These are phyloP conservation scores for Esteya vermicola DNA, from an alignment of 2,329 filamentous ascomycete genomes.

Conservation along the genomic window DNA sequence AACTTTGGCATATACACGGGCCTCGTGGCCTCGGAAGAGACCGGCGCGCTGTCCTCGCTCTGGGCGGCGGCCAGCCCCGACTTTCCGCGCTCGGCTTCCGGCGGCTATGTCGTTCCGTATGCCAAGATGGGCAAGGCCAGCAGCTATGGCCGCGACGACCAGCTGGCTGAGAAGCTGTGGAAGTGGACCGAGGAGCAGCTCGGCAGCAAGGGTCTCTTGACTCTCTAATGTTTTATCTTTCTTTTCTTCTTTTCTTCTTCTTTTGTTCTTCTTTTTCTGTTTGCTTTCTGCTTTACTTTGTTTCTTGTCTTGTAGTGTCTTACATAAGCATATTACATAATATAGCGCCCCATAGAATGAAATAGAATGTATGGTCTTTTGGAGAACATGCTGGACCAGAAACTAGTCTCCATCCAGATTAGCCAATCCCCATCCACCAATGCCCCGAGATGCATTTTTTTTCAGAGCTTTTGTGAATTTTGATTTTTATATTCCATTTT, in stretches of 20 bases:
- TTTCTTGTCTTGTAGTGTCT: too few species aligned
- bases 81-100: slow-evolving; percentile 9
- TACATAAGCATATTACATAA: not conserved
- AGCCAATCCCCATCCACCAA: slow-evolving; percentile 1
- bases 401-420: slow-evolving; percentile 2
- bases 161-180: slow-evolving; percentile 5
- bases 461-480: slow-evolving; percentile 7
- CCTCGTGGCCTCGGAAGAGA: slow-evolving; percentile 10
- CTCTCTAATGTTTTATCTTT: not conserved
- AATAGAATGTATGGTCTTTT: slow-evolving; percentile 6
- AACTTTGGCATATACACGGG: slow-evolving; percentile 10
- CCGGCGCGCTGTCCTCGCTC: slow-evolving; percentile 13
- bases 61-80: slow-evolving; percentile 11
- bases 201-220: not conserved
- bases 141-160: not conserved
- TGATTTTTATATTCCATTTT: not conserved
- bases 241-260: too few species aligned
- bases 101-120: slow-evolving; percentile 12
- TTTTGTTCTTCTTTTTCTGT: not conserved
- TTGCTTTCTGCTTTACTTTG: not conserved
- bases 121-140: slow-evolving; percentile 11
- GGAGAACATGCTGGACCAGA: not conserved
- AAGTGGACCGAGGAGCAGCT: slow-evolving; percentile 6
- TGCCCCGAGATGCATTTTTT: slow-evolving; percentile 7
- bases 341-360: slow-evolving; percentile 10